phyloP scores from a whole-genome alignment of 2,329 filamentous ascomycete genomes.

The Aquanectria penicillioides region DNA sequence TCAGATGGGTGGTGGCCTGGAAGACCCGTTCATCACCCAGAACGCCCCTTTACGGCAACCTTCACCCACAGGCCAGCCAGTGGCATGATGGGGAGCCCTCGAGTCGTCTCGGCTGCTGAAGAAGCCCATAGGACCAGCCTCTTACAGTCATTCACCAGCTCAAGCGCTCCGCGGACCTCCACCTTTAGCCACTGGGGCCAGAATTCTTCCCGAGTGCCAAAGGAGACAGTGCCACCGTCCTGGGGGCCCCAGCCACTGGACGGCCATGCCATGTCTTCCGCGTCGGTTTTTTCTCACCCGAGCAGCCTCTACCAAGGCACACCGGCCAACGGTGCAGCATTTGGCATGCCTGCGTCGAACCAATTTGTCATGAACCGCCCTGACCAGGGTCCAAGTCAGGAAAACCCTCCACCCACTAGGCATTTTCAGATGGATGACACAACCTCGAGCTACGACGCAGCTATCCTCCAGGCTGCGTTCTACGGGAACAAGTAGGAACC shows the following conservation, averaged over 20 bases:
- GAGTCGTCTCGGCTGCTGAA: conserved; percentile 36
- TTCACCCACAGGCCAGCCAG: conserved; percentile 21
- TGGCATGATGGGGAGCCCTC: conserved; percentile 33
- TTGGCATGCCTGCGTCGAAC: conserved; percentile 26
- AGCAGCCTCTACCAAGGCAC: conserved; percentile 63
- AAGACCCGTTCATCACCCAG: conserved; percentile 47
- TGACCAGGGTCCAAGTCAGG: conserved; percentile 29
- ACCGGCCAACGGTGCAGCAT: conserved; percentile 44
- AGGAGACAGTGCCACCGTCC: conserved; percentile 29
- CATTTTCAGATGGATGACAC: conserved; percentile 47
- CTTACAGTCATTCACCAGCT: conserved; percentile 47
- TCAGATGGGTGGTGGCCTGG: conserved; percentile 30
- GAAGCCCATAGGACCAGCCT: conserved; percentile 47
- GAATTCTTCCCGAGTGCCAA: conserved; percentile 30
- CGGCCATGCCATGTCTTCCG: conserved; percentile 40
- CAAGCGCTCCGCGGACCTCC: conserved; percentile 42
- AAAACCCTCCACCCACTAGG: conserved; percentile 31
- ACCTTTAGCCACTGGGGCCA: conserved; percentile 46
- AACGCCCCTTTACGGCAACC: conserved; percentile 28
- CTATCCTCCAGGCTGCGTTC: conserved; percentile 48
- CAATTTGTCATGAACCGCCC: conserved; percentile 27
- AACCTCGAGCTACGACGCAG: conserved; percentile 48
- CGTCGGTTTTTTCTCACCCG: conserved; percentile 56
- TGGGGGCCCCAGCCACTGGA: conserved; percentile 30
- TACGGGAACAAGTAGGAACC: conserved; percentile 40